These are phyloP conservation scores for Hymenoscyphus salicellus DNA, from an alignment of 2,329 filamentous ascomycete genomes.

Conservation along the genomic window DNA sequence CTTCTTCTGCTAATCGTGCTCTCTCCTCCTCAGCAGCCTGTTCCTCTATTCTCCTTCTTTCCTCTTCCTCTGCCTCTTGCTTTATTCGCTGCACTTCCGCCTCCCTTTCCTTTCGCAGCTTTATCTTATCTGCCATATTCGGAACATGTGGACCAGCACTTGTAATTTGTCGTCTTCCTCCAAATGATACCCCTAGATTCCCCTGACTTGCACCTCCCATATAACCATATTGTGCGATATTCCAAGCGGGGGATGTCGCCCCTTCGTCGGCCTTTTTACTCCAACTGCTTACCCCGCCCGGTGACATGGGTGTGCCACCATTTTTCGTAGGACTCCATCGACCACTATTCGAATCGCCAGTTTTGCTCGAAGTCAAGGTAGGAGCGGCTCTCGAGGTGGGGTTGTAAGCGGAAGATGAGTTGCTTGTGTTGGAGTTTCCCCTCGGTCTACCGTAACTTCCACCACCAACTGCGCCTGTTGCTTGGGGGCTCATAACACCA, in stretches of 20 bases:
- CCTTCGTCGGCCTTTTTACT: constrained; percentile 80
- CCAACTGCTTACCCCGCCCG: constrained; percentile 74
- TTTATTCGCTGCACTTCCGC: constrained; percentile 60
- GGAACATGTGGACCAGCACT: constrained; percentile 76
- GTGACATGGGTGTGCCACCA: constrained; percentile 50
- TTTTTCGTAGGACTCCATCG: constrained; percentile 63
- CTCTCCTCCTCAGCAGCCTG: constrained; percentile 59
- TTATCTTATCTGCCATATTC: constrained; percentile 80
- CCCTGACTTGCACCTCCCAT: constrained; percentile 97
- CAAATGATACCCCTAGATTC: constrained; percentile 90
- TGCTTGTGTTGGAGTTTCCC: constrained; percentile 56
- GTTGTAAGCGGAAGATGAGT: constrained; percentile 50
- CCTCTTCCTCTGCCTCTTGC: constrained; percentile 52
- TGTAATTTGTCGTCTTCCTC: constrained; percentile 88
- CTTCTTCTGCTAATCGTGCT: constrained; percentile 61
- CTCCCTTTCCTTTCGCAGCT: constrained; percentile 53
- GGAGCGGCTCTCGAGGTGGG: constrained; percentile 43
- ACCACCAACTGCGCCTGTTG: constrained; percentile 53
- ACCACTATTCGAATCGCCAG: constrained; percentile 46
- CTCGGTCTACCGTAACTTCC: constrained; percentile 42
- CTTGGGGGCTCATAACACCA: constrained; percentile 62
- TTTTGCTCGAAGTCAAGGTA: constrained; percentile 35
- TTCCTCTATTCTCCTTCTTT: constrained; percentile 46
- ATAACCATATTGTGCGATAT: constrained; percentile 97
- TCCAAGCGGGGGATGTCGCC: constrained; percentile 86